Evolutionary conservation across 768 basidiomycete genomes (phyloP).

Genomic region (Rossbeevera mucosa): DNA sequence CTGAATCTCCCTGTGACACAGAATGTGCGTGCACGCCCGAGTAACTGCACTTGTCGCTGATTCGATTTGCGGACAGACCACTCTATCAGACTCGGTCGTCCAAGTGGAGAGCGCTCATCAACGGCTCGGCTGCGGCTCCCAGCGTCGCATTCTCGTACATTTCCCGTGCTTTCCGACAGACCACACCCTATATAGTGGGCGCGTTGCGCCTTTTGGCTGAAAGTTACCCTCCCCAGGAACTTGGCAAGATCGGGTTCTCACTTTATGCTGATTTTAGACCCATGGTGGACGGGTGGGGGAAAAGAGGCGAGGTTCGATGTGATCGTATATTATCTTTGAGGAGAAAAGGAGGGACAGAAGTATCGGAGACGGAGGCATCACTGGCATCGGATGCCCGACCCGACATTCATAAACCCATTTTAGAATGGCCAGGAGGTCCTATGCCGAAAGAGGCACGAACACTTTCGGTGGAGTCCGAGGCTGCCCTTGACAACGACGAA

Average conservation of each 20-base stretch:
- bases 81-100: conserved; percentile 65
- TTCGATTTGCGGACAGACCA: conserved; percentile 45
- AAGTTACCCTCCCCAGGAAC: conserved; percentile 52
- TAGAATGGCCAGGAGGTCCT: conserved; percentile 19
- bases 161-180: conserved; percentile 72
- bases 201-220: conserved; percentile 64
- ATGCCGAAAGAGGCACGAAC: conserved; percentile 39
- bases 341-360: conserved; percentile 26
- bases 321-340: conserved; percentile 61
- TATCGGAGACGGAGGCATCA: conserved; percentile 7
- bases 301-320: conserved; percentile 69
- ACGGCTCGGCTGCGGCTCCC: conserved; percentile 66
- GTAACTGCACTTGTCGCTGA: neutral
- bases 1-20: conserved; percentile 11
- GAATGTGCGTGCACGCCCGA: conserved; percentile 35
- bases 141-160: conserved; percentile 81
- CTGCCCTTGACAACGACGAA: conserved; percentile 43
- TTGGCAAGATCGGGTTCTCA: conserved; percentile 65
- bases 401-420: conserved; percentile 3
- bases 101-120: conserved; percentile 81
- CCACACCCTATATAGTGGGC: conserved; percentile 72
- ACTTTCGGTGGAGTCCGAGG: conserved; percentile 47
- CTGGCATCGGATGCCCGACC: neutral
- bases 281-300: conserved; percentile 77
- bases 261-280: conserved; percentile 90